Base-by-base conservation (phyloP, 352 stramenopile species). In the Phytopythium litorale region DNA sequence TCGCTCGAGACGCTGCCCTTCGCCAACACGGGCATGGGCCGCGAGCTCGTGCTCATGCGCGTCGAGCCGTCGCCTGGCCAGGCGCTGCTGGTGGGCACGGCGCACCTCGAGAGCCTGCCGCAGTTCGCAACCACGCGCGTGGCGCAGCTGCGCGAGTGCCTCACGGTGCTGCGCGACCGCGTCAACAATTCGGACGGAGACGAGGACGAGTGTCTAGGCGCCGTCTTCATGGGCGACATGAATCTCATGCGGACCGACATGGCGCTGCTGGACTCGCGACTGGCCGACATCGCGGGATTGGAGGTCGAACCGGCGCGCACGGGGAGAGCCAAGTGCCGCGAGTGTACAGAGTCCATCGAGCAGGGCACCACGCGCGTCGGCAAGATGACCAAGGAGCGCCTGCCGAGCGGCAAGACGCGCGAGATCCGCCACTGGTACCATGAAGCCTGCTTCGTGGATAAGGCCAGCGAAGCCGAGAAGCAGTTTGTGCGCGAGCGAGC, bases 161-260 rank as follows among this genome's bases (percentile, higher is more conserved):
- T 91, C 19, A 68, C 43, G 25, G 58, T 84, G 19, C 61, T 93
- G 13, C 49, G 69, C 28, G 77, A 82, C 23, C 67, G 72, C 46
- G 80, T 89, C 18, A 66, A 73, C 32, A 71, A 60, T 49, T 53
- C 7, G 1, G 59, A 62, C 13, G 18, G 19, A 13, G 64, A 66
- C 32, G 71, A 55, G 35, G 23, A 38, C 1, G 48, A 60, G 32
- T 87, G 79, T 56, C 52, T 91, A 1, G 84, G 84, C 9, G 79
- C 80, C 3, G 60, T 93, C 3, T 81, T 93, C 60, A 91, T 93
- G 81, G 84, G 80, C 23, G 84, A 93, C 51, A 91, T 68, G 6
- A 91, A 93, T 65, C 60, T 93, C 28, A 49, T 93, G 23, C 68
- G 69, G 21, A 64, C 64, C 0, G 84, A 93, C 51, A 75, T 89